Base-by-base conservation (phyloP, 164 flowering plant genomes). In the Nymphaea colorata region DNA sequence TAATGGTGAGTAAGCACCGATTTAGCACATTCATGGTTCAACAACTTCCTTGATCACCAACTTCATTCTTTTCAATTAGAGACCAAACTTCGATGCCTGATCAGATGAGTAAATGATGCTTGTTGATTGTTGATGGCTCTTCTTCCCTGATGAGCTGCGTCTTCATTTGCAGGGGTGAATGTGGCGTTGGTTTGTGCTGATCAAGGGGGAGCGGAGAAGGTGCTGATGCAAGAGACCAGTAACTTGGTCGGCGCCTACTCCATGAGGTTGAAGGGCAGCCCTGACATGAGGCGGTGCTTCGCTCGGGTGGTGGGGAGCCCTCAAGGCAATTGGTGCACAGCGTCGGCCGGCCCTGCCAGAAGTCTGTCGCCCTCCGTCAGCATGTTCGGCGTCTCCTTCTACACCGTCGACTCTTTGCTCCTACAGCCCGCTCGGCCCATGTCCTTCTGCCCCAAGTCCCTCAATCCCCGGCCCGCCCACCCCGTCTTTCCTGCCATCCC, bases 361-460 rank as follows among this genome's bases (percentile, higher is more conserved):
- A 65, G 67, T 36, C 70, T 82, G 3, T 82, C 68, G 41, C 90
- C 82, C 0, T 76, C 74, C 77, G 86, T 88, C 42, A 82, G 77
- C 66, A 74, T 91, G 81, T 91, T 86, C 72, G 82, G 80, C 42
- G 81, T 79, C 83, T 88, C 71, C 51, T 77, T 82, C 66, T 94
- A 86, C 69, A 57, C 76, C 0, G 97, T 82, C 65, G 88, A 90
- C 70, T 69, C 90, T 11, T 65, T 91, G 76, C 79, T 91, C 8
- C 73, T 93, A 61, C 88, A 91, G 78, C 99, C 99, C 59, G 81
- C 86, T 61, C 71, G 81, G 62, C 96, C 96, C 42, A 82, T 82
- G 86, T 64, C 91, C 6, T 84, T 79, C 71, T 94, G 99, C 79
- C 84, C 87, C 16, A 76, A 63, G 15, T 78, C 91, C 0, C 0